A percentile compares a stretch with the other conserved stretches of the same genome.
Evolutionary conservation across 2,329 filamentous ascomycete genomes (phyloP).

Genomic region (Aciculosporium take): DNA sequence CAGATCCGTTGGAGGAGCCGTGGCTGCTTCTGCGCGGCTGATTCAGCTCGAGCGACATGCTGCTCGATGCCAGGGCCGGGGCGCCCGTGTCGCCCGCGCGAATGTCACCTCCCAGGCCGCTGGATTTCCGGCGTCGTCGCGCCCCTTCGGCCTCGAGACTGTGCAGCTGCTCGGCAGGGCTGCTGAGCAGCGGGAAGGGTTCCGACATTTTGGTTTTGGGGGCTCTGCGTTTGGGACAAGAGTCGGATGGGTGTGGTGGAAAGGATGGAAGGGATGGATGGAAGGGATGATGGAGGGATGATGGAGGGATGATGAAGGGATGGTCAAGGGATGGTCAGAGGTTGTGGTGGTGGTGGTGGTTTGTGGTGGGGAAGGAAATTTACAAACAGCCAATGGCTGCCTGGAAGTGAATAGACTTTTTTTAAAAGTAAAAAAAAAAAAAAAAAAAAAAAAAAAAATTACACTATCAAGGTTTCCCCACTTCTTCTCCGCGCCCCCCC

Average conservation of each 20-base stretch:
- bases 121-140: conserved; percentile 41
- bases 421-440: not conserved
- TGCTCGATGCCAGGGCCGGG: conserved; percentile 38
- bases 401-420: no score
- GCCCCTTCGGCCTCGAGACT: conserved; percentile 23
- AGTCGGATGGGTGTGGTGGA: not conserved
- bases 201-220: conserved; percentile 28
- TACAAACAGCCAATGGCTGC: no score
- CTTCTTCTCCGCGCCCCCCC: not conserved
- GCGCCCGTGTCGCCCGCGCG: conserved; percentile 41
- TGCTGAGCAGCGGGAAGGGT: conserved; percentile 41
- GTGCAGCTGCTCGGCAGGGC: conserved; percentile 34
- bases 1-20: conserved; percentile 9
- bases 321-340: no score
- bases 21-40: conserved; percentile 6
- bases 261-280: not conserved
- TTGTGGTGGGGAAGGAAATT: no score
- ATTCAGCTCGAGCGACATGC: conserved; percentile 27
- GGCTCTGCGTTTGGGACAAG: not conserved
- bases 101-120: conserved; percentile 37
- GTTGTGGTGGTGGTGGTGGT: no score
- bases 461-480: not conserved
- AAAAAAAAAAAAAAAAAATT: not conserved
- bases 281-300: not conserved
- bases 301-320: not conserved